phyloP scores from a whole-genome alignment of 768 basidiomycete species.

The Leucogyrophana mollusca region DNA sequence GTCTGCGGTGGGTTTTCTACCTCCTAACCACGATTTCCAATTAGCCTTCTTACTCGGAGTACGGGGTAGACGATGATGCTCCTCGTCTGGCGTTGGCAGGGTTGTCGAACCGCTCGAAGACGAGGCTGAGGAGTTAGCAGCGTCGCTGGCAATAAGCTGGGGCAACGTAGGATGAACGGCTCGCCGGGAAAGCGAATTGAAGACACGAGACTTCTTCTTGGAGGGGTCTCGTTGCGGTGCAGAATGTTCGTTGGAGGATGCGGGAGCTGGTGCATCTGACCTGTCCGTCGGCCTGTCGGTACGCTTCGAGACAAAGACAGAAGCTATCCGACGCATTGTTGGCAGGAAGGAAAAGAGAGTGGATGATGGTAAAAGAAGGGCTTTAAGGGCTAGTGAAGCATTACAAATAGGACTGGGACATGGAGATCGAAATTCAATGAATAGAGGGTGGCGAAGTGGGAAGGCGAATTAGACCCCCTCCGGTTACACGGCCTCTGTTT shows the following conservation, averaged over 20 bases:
- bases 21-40: constrained; percentile 59
- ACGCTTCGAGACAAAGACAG: constrained; percentile 49
- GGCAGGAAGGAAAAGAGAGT: constrained; percentile 20
- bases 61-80: constrained; percentile 33
- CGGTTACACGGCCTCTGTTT: not conserved
- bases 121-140: constrained; percentile 57
- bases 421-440: constrained; percentile 9
- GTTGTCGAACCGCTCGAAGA: constrained; percentile 52
- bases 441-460: not conserved
- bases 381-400: constrained; percentile 21
- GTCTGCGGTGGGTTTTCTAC: constrained; percentile 26
- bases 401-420: constrained; percentile 34
- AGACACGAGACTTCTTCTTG: constrained; percentile 21
- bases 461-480: constrained; percentile 7
- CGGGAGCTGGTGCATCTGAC: constrained; percentile 14
- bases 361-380: constrained; percentile 3
- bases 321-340: constrained; percentile 64
- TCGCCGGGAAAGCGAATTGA: constrained; percentile 29
- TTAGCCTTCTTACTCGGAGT: constrained; percentile 41
- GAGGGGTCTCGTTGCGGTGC: constrained; percentile 11
- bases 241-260: constrained; percentile 16
- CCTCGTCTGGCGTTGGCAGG: constrained; percentile 63
- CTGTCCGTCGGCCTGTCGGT: constrained; percentile 29
- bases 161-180: constrained; percentile 15
- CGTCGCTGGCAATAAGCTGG: constrained; percentile 28